Base-by-base conservation (phyloP, 176 grass and related monocot genomes). In the Urochloa ruziziensis region DNA sequence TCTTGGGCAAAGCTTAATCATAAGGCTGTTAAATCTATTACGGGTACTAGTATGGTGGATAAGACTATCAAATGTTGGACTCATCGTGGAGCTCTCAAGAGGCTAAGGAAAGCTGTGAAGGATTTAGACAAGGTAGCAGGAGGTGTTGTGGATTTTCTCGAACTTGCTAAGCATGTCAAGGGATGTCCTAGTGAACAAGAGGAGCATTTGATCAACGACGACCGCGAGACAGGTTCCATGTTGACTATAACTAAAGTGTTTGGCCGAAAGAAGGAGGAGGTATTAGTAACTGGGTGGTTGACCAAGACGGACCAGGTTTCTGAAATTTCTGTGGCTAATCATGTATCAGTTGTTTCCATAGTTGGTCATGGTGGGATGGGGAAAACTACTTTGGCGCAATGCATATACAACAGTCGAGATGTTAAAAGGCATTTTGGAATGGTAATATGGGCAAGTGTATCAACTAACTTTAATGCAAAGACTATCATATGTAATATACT, bases 281-380 rank as follows among this genome's bases (percentile, higher is more conserved):
- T 58, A 4, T 0, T 6, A 6, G 5, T 81, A 15, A 10, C 10
- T 59, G 24, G 17, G 30, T 81, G 79, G 65, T 7, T 81, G 35
- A 67, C 47, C 13, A 15, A 15, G 47, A 1, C 47, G n/a, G n/a
- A 49, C 15, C 47, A 17, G 47, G 34, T 2, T 5, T 1, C 9
- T 32, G 79, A 70, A 79, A 65, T 21, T n/a, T n/a, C n/a, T 79
- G 10, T 8, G 27, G 49, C 5, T 40, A 5, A 40, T 40, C 39
- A 2, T 53, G 18, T 82, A 10, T 29, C 82, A n/a, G 23, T 90
- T 77, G 15, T 90, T 33, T 66, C 88, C 0, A 6, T 90, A 23
- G 63, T 91, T 42, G 89, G 89, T 12, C 51, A 79, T 12, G 89
- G 84, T 52, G 89, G 80, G 5, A 62, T 90, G 37, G 79, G 88